Evolutionary conservation across 2,329 filamentous ascomycete genomes (phyloP).

Genomic region (Spiromastix sp.): DNA sequence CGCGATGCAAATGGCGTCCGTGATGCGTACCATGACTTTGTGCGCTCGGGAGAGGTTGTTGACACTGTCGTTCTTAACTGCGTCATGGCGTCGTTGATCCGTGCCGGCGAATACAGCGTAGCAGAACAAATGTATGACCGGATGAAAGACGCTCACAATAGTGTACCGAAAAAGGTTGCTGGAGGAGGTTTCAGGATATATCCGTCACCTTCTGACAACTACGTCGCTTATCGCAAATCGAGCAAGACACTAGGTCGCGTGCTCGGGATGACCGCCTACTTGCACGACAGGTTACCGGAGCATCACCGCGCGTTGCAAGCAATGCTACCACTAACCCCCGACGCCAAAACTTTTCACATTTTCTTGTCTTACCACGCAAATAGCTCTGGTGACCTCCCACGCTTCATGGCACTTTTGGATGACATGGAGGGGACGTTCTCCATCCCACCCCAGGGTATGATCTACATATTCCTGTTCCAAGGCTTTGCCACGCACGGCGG

Average conservation of each 20-base stretch:
- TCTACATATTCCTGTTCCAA: conserved; percentile 74
- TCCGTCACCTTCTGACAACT: conserved; percentile 23
- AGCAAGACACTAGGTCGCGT: conserved; percentile 37
- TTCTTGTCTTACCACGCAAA: conserved; percentile 66
- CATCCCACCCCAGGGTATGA: conserved; percentile 60
- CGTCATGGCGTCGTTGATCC: conserved; percentile 68
- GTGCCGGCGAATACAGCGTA: conserved; percentile 62
- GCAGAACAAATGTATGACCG: conserved; percentile 72
- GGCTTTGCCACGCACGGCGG: conserved; percentile 70
- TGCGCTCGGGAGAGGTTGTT: conserved; percentile 76
- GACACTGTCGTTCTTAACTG: conserved; percentile 82
- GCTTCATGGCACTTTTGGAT: conserved; percentile 59
- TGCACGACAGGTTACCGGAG: conserved; percentile 41
- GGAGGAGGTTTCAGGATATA: conserved; percentile 13
- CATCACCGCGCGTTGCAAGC: conserved; percentile 54
- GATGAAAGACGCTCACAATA: conserved; percentile 59
- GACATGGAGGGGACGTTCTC: conserved; percentile 64
- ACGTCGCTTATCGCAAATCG: conserved; percentile 24
- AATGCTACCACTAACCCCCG: conserved; percentile 56
- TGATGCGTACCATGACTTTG: conserved; percentile 68
- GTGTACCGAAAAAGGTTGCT: conserved; percentile 17
- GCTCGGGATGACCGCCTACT: conserved; percentile 35
- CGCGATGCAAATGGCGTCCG: conserved; percentile 64
- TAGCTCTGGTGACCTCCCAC: conserved; percentile 58
- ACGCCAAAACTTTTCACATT: conserved; percentile 69